phyloP scores from a whole-genome alignment of 441 rosid species.

The Rhodomyrtus psidioides region DNA sequence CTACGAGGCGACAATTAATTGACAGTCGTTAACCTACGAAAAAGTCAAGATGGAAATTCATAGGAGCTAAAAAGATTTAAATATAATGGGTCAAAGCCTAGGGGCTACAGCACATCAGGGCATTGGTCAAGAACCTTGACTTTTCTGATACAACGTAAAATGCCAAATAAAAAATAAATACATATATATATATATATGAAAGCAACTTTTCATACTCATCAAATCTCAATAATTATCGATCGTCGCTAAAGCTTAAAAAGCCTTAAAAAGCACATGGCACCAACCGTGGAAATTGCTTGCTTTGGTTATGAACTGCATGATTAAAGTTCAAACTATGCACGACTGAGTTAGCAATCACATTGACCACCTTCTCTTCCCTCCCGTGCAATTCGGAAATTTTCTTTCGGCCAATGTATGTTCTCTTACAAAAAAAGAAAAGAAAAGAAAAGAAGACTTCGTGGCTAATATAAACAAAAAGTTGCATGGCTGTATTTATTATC shows the following conservation, averaged over 20 bases:
- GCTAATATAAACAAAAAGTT: background rate
- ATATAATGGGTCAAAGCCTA: background rate
- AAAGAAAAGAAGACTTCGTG: background rate
- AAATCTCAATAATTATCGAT: background rate
- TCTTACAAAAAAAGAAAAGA: background rate
- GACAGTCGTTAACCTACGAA: background rate
- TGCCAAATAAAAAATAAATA: background rate
- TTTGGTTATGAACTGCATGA: background rate
- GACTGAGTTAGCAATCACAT: background rate
- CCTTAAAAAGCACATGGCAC: background rate
- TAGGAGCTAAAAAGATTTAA: background rate
- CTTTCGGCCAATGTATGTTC: background rate
- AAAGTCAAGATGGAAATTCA: background rate
- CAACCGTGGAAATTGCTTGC: background rate
- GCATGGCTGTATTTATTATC: background rate
- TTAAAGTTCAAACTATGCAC: background rate
- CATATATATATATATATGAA: background rate
- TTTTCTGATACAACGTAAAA: background rate
- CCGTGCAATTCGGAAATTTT: background rate
- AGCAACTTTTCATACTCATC: background rate
- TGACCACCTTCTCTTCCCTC: background rate
- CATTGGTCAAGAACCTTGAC: background rate
- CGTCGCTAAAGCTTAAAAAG: background rate
- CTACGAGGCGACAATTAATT: background rate
- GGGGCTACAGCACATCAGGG: background rate